These are phyloP conservation scores for Debaryomyces maramus DNA, from an alignment of 805 yeast species.

Conservation along the genomic window DNA sequence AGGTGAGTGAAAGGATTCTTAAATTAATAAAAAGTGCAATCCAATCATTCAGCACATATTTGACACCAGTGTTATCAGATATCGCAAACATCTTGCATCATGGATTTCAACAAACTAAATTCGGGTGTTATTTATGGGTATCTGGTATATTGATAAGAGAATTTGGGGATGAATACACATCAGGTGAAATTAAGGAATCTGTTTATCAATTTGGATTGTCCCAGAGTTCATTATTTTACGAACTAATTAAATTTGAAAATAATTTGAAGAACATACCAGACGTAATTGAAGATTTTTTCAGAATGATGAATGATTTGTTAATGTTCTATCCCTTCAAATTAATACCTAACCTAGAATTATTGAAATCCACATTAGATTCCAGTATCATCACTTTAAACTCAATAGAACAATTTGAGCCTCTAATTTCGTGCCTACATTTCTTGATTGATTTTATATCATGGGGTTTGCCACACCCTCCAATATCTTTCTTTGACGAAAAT, in stretches of 20 bases:
- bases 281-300: slow-evolving; percentile 80
- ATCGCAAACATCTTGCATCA: slow-evolving; percentile 65
- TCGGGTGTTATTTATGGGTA: slow-evolving; percentile 88
- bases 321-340: slow-evolving; percentile 68
- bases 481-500: slow-evolving; percentile 59
- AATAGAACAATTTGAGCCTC: slow-evolving; percentile 69
- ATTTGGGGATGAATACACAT: slow-evolving; percentile 56
- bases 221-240: slow-evolving; percentile 61
- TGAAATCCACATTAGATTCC: slow-evolving; percentile 56
- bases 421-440: slow-evolving; percentile 68
- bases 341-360: slow-evolving; percentile 44
- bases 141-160: slow-evolving; percentile 80
- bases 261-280: slow-evolving; percentile 54
- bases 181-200: slow-evolving; percentile 52
- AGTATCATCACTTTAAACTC: slow-evolving; percentile 51
- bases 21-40: slow-evolving; percentile 67
- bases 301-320: slow-evolving; percentile 74
- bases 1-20: slow-evolving; percentile 72
- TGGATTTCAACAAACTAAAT: slow-evolving; percentile 67
- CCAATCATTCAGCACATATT: slow-evolving; percentile 57
- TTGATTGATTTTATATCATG: slow-evolving; percentile 80
- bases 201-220: slow-evolving; percentile 74
- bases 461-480: slow-evolving; percentile 82
- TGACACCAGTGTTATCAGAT: slow-evolving; percentile 59
- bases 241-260: slow-evolving; percentile 16